These are phyloP conservation scores for Panaeolus cyanescens DNA, from an alignment of 768 basidiomycete genomes.

Conservation along the genomic window DNA sequence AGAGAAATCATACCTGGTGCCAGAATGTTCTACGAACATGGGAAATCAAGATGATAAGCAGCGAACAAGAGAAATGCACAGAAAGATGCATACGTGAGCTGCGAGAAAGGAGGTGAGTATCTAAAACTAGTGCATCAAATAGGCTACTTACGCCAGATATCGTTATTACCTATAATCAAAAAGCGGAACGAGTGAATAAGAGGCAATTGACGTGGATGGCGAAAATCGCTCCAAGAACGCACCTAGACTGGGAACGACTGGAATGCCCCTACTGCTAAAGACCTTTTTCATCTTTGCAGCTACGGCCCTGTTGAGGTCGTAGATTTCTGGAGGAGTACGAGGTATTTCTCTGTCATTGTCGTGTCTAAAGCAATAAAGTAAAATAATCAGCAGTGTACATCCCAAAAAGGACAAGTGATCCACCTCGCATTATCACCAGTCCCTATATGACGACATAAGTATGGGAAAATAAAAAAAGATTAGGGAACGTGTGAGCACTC, in stretches of 20 bases:
- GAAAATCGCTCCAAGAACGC: conserved; percentile 20
- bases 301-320: conserved; percentile 67
- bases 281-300: conserved; percentile 69
- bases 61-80: not conserved
- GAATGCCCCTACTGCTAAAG: conserved; percentile 71
- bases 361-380: conserved; percentile 50
- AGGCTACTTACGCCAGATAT: conserved; percentile 75
- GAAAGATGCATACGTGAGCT: conserved; percentile 56
- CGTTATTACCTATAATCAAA: conserved; percentile 73
- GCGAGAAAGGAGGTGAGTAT: conserved; percentile 12
- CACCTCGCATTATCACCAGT: conserved; percentile 78
- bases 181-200: not conserved
- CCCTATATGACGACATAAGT: conserved; percentile 42
- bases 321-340: conserved; percentile 80
- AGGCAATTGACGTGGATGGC: not conserved
- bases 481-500: conserved; percentile 23
- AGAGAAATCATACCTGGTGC: conserved; percentile 47
- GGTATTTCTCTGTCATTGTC: conserved; percentile 85
- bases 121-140: conserved; percentile 14
- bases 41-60: conserved; percentile 8
- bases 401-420: conserved; percentile 1
- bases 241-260: conserved; percentile 83
- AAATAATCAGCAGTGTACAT: conserved; percentile 6
- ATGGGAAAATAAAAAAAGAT: conserved; percentile 5
- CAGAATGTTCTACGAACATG: conserved; percentile 57